Conservation (phyloP, 2,329 filamentous ascomycete species). For the Albifimbria verrucaria region DNA sequence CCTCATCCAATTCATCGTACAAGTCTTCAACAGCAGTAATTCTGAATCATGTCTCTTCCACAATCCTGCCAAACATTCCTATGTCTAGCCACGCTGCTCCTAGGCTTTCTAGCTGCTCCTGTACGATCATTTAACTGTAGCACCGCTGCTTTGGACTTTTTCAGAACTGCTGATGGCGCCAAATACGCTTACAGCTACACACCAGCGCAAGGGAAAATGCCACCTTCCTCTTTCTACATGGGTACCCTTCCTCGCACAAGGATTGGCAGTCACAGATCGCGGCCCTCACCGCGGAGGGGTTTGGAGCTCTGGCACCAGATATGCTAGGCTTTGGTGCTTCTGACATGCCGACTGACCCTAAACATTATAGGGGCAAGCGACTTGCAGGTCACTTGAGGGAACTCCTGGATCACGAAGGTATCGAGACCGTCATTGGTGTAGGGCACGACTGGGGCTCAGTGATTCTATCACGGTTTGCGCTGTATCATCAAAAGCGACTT, state of each 20-base stretch:
- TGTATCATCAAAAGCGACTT: conserved; percentile 10
- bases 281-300: conserved; percentile 10
- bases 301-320: conserved; percentile 14
- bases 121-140: neutral
- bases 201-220: conserved; percentile 4
- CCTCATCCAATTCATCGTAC: too few species aligned
- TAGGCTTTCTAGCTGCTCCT: neutral
- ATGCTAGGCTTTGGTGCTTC: conserved; percentile 17
- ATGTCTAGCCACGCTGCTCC: too few species aligned
- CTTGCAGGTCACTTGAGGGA: conserved; percentile 11
- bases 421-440: conserved; percentile 11
- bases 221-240: conserved; percentile 16
- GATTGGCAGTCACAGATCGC: conserved; percentile 15
- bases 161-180: neutral
- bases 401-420: conserved; percentile 8
- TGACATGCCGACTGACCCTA: conserved; percentile 10
- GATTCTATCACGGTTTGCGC: conserved; percentile 8
- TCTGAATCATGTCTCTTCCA: too few species aligned
- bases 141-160: neutral
- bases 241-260: conserved; percentile 13
- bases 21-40: too few species aligned
- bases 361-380: conserved; percentile 10
- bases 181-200: conserved; percentile 9
- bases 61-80: too few species aligned
- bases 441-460: conserved; percentile 15